phyloP scores from a whole-genome alignment of 164 flowering plant species.

The Aristolochia contorta region DNA sequence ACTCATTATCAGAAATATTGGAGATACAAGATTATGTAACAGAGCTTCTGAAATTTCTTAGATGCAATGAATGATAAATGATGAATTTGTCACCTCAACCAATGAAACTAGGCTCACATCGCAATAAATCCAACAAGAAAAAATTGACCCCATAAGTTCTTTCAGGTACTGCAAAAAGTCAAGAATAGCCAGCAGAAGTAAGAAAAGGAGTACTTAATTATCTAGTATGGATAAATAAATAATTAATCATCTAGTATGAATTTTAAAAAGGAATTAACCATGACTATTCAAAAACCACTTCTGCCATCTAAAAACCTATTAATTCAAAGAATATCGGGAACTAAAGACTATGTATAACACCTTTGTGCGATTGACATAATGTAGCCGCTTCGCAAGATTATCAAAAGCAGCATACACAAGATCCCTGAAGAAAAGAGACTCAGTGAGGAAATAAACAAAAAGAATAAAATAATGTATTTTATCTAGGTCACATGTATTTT shows the following conservation, averaged over 20 bases:
- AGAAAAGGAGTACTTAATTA: neutral
- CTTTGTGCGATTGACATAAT: slow-evolving; percentile 54
- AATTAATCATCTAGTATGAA: no score
- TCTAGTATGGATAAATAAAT: neutral
- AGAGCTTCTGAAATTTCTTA: no score
- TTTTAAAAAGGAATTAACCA: neutral
- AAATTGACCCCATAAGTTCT: slow-evolving; percentile 61
- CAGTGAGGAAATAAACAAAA: neutral
- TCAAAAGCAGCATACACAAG: slow-evolving; percentile 51
- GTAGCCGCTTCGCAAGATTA: slow-evolving; percentile 54
- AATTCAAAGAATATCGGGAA: neutral
- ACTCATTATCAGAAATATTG: no score
- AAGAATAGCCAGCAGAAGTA: slow-evolving; percentile 1
- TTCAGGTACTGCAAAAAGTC: slow-evolving; percentile 65
- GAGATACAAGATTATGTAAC: no score
- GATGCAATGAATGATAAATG: no score
- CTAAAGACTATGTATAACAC: slow-evolving; percentile 20
- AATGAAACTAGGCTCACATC: slow-evolving; percentile 68
- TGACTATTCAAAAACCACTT: neutral
- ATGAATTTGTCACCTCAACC: slow-evolving; percentile 50
- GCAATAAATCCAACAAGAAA: slow-evolving; percentile 79
- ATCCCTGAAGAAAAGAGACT: slow-evolving; percentile 34
- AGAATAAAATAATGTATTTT: no score
- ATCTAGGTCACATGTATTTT: no score
- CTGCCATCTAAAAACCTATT: neutral